A percentile compares a stretch with the other conserved stretches of the same genome.
phyloP scores from a whole-genome alignment of 2,329 filamentous ascomycete genomes.

The Pyrenochaeta sp. region DNA sequence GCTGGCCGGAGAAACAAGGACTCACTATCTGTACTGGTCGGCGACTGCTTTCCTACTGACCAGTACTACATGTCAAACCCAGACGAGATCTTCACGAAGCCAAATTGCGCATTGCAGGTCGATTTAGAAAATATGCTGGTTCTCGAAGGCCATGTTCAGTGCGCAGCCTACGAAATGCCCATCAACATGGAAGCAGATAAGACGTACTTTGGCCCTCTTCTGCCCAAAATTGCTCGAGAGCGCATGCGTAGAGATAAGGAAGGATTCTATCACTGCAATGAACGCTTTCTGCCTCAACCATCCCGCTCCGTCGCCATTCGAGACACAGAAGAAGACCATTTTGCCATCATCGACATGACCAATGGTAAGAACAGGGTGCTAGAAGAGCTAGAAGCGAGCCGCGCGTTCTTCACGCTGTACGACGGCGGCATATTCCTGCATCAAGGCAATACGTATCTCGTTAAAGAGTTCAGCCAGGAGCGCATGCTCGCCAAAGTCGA shows the following conservation, averaged over 20 bases:
- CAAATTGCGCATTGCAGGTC: constrained; percentile 87
- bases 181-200: constrained; percentile 79
- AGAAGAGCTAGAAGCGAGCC: constrained; percentile 93
- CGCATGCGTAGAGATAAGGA: constrained; percentile 76
- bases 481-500: constrained; percentile 86
- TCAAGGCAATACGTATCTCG: constrained; percentile 91
- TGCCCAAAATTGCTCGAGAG: constrained; percentile 75
- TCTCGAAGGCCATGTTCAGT: constrained; percentile 92
- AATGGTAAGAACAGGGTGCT: constrained; percentile 83
- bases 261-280: constrained; percentile 90
- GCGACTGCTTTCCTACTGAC: constrained; percentile 88
- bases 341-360: constrained; percentile 90
- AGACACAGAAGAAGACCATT: constrained; percentile 90
- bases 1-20: constrained; percentile 93
- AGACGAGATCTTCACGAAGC: constrained; percentile 89
- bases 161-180: constrained; percentile 93
- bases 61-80: constrained; percentile 98
- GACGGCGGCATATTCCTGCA: constrained; percentile 97
- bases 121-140: constrained; percentile 93
- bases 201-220: constrained; percentile 79
- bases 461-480: constrained; percentile 86
- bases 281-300: constrained; percentile 84
- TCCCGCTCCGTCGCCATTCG: constrained; percentile 86
- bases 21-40: constrained; percentile 87
- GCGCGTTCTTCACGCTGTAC: constrained; percentile 96